These are phyloP conservation scores for Cercospora nicotianae DNA, from an alignment of 2,329 filamentous ascomycete species.

Conservation along the genomic window DNA sequence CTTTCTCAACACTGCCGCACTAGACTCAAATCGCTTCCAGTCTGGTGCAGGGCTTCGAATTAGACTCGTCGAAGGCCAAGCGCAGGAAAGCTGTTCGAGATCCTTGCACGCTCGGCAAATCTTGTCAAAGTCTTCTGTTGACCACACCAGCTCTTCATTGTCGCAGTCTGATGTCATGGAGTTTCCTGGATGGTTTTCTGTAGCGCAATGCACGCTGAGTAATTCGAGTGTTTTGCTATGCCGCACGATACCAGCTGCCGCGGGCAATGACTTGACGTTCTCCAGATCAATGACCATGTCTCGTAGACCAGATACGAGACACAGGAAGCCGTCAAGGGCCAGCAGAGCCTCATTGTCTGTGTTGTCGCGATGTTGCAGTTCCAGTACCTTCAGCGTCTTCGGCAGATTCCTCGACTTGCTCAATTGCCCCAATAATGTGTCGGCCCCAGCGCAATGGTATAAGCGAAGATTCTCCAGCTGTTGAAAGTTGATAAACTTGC, in stretches of 20 bases:
- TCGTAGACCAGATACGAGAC: constrained; percentile 48
- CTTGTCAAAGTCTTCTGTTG: constrained; percentile 46
- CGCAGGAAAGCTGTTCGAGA: constrained; percentile 50
- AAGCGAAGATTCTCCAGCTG: constrained; percentile 46
- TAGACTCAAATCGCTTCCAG: constrained; percentile 46
- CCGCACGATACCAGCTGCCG: constrained; percentile 45
- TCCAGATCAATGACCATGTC: constrained; percentile 48
- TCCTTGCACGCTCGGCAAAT: constrained; percentile 48
- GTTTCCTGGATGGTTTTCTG: constrained; percentile 9
- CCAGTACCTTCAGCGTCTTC: constrained; percentile 46
- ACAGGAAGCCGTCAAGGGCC: constrained; percentile 51
- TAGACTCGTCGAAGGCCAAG: constrained; percentile 48
- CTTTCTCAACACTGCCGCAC: constrained; percentile 35
- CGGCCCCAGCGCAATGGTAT: constrained; percentile 49
- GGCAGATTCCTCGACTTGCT: constrained; percentile 49
- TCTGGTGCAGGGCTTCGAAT: constrained; percentile 44
- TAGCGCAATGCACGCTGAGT: constrained; percentile 47
- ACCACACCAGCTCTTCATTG: constrained; percentile 49
- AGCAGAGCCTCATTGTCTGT: constrained; percentile 48
- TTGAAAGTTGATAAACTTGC: constrained; percentile 49
- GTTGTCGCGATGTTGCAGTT: constrained; percentile 52
- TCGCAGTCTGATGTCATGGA: constrained; percentile 28
- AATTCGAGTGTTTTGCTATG: constrained; percentile 49
- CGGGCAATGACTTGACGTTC: constrained; percentile 45
- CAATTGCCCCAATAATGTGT: constrained; percentile 50